phyloP scores from a whole-genome alignment of 306 rosid species.

The Luffa acutangula region DNA sequence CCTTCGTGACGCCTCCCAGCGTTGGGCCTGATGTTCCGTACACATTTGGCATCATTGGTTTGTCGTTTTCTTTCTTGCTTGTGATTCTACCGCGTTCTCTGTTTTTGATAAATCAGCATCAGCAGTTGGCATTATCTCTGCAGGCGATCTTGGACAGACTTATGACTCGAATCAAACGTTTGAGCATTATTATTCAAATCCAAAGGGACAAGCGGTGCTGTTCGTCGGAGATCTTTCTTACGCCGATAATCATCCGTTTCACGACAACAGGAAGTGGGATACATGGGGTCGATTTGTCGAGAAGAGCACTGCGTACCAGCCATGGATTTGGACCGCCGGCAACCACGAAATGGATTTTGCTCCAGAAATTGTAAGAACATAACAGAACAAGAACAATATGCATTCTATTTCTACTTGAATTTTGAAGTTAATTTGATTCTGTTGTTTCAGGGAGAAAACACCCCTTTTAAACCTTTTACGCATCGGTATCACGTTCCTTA shows the following conservation, averaged over 20 bases:
- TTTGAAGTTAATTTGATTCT: not conserved
- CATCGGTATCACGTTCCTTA: slow-evolving; percentile 29
- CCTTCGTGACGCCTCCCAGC: slow-evolving; percentile 10
- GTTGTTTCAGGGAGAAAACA: slow-evolving; percentile 11
- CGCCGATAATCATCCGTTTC: slow-evolving; percentile 8
- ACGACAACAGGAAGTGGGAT: slow-evolving; percentile 14
- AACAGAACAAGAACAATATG: not conserved
- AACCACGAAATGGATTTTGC: slow-evolving; percentile 42
- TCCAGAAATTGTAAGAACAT: slow-evolving; percentile 29
- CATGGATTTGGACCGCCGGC: slow-evolving; percentile 29
- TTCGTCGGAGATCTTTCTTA: slow-evolving; percentile 16
- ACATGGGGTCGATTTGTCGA: slow-evolving; percentile 15
- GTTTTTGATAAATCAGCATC: not conserved
- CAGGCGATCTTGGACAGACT: slow-evolving; percentile 15
- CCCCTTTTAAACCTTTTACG: slow-evolving; percentile 14
- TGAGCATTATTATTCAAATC: slow-evolving; percentile 6
- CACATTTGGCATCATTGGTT: slow-evolving; percentile 17
- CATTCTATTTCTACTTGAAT: not conserved
- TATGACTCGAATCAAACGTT: slow-evolving; percentile 11
- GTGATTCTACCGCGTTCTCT: not conserved
- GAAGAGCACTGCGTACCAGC: slow-evolving; percentile 14
- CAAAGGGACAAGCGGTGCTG: slow-evolving; percentile 13
- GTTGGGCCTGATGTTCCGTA: slow-evolving; percentile 8
- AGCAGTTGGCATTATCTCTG: not conserved
- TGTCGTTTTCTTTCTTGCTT: not conserved